A percentile compares a stretch with the other conserved stretches of the same genome.
These are phyloP conservation scores for Lipomyces kockii DNA, from an alignment of 805 yeast species.

Conservation along the genomic window DNA sequence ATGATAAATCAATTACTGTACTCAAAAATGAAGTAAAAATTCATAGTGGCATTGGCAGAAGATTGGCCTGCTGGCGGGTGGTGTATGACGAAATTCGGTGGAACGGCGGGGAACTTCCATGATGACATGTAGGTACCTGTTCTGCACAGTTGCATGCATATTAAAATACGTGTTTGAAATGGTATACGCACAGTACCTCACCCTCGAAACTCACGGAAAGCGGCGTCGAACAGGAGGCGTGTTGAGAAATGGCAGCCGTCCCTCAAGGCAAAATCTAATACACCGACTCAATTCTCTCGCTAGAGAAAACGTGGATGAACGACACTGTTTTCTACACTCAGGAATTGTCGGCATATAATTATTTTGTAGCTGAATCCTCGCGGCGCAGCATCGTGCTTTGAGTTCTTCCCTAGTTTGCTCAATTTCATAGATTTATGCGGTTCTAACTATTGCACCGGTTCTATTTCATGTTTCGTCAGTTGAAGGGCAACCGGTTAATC, in stretches of 20 bases:
- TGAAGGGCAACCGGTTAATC: neutral
- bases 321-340: neutral
- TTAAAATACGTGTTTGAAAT: neutral
- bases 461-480: neutral
- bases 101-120: neutral
- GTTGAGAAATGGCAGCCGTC: neutral
- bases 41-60: neutral
- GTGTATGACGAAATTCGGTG: neutral
- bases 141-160: neutral
- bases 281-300: neutral
- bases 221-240: neutral
- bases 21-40: neutral
- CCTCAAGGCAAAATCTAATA: neutral
- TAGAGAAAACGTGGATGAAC: neutral
- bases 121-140: neutral
- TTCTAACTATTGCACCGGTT: too few species aligned
- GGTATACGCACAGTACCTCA: neutral
- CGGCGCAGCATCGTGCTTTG: too few species aligned
- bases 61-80: neutral
- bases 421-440: neutral
- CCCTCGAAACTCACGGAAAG: neutral
- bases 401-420: too few species aligned
- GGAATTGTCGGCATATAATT: neutral
- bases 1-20: neutral
- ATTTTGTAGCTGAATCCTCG: neutral